Conservation (phyloP, 257 asterid genomes). For the Solanum habrochaites region DNA sequence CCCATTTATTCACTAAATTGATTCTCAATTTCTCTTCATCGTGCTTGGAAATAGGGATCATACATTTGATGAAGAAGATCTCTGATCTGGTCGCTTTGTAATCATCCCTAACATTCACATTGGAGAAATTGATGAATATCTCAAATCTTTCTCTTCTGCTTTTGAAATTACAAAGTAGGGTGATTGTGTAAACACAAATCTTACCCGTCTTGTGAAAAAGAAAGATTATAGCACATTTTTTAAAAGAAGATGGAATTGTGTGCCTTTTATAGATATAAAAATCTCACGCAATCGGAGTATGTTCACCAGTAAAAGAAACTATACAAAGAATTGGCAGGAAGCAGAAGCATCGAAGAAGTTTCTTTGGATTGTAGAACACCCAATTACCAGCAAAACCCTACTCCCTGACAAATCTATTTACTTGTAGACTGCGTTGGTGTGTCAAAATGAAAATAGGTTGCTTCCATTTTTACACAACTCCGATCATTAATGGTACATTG, state of each 20-base stretch:
- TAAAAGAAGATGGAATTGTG: neutral
- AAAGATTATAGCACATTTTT: neutral
- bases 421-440: neutral
- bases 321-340: neutral
- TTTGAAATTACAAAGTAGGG: too few relatives aligned
- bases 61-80: neutral
- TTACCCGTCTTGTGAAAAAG: neutral
- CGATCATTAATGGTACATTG: neutral
- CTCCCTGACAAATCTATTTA: neutral
- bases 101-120: neutral
- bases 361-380: neutral
- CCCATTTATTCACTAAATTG: neutral
- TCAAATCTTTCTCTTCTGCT: too few relatives aligned
- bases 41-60: neutral
- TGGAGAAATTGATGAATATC: neutral
- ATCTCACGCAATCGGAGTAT: neutral
- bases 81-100: neutral
- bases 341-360: neutral
- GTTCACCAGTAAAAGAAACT: neutral
- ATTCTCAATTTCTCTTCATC: neutral
- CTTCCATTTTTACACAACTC: neutral
- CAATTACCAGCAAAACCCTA: neutral
- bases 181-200: accelerated
- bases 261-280: neutral
- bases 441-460: neutral